Conservation (phyloP, 306 rosid species). For the Lithocarpus polystachyus region DNA sequence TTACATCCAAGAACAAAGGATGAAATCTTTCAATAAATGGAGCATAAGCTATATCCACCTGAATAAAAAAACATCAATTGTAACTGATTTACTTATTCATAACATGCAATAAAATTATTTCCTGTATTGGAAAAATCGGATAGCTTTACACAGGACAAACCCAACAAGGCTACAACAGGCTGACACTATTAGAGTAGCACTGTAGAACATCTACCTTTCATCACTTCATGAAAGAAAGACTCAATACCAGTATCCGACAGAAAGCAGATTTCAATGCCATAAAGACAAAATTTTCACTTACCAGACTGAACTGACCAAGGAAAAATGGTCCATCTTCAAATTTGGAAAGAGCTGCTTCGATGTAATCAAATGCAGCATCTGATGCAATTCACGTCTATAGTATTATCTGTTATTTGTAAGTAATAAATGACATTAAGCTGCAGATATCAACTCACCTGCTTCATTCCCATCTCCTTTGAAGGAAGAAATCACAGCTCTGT, state of each 20-base stretch:
- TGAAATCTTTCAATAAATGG: conserved; percentile 80
- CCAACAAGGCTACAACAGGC: neutral
- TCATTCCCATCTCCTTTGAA: conserved; percentile 54
- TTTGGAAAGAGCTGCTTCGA: conserved; percentile 69
- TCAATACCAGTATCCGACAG: neutral
- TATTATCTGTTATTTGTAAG: neutral
- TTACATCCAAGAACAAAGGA: conserved; percentile 51
- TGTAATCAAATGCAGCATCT: conserved; percentile 61
- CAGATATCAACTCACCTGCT: conserved; percentile 45
- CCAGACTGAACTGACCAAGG: conserved; percentile 80
- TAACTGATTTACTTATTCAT: neutral
- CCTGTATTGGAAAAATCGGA: neutral
- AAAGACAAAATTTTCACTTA: conserved; percentile 19
- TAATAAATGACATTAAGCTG: conserved; percentile 12
- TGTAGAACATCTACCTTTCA: neutral
- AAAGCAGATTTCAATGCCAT: neutral
- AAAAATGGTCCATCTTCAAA: conserved; percentile 78
- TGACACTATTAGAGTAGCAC: neutral
- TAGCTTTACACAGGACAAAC: neutral
- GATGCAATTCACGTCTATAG: conserved; percentile 10
- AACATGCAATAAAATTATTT: neutral
- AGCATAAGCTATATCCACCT: conserved; percentile 87
- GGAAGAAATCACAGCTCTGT: conserved; percentile 42
- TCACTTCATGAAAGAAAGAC: neutral
- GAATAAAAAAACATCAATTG: conserved; percentile 8